These are phyloP conservation scores for Hypoxylon lenormandii DNA, from an alignment of 495 filamentous ascomycete genomes.

Conservation along the genomic window DNA sequence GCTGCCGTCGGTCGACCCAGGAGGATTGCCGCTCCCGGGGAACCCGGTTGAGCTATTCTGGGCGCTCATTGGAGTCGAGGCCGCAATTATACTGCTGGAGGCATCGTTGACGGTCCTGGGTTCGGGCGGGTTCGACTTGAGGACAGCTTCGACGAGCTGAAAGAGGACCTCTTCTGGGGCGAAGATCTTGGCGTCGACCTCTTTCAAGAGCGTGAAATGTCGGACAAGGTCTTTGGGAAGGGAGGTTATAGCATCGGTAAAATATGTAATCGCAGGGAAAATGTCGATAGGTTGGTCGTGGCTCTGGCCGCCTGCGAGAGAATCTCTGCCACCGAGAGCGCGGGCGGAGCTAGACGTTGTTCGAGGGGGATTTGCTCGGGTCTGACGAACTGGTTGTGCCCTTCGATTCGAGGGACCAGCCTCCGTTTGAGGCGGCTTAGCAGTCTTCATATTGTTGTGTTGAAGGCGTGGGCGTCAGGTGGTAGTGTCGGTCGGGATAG, in stretches of 20 bases:
- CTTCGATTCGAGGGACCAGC: slow-evolving; percentile 62
- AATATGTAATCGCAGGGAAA: slow-evolving; percentile 93
- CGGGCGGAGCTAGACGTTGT: slow-evolving; percentile 59
- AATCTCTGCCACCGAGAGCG: slow-evolving; percentile 53
- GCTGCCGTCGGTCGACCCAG: slow-evolving; percentile 56
- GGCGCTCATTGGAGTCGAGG: slow-evolving; percentile 58
- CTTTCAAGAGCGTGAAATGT: slow-evolving; percentile 93
- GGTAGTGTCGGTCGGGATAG: slow-evolving; percentile 23
- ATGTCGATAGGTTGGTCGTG: slow-evolving; percentile 69
- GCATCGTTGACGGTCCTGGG: slow-evolving; percentile 57
- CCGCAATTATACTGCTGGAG: slow-evolving; percentile 56
- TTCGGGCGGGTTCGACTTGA: slow-evolving; percentile 67
- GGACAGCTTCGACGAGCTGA: slow-evolving; percentile 74
- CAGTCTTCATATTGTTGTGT: slow-evolving; percentile 63
- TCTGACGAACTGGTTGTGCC: slow-evolving; percentile 70
- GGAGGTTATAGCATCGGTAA: slow-evolving; percentile 90
- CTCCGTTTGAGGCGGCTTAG: slow-evolving; percentile 59
- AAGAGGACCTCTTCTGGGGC: slow-evolving; percentile 77
- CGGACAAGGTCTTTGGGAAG: slow-evolving; percentile 93
- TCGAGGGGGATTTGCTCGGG: slow-evolving; percentile 66
- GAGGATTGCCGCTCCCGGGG: slow-evolving; percentile 43
- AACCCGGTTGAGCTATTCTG: slow-evolving; percentile 59
- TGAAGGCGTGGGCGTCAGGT: slow-evolving; percentile 6
- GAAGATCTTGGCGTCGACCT: slow-evolving; percentile 95
- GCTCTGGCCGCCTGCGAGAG: slow-evolving; percentile 57